Conservation (phyloP, 2,329 filamentous ascomycete species). For the Elsinoe batatas region DNA sequence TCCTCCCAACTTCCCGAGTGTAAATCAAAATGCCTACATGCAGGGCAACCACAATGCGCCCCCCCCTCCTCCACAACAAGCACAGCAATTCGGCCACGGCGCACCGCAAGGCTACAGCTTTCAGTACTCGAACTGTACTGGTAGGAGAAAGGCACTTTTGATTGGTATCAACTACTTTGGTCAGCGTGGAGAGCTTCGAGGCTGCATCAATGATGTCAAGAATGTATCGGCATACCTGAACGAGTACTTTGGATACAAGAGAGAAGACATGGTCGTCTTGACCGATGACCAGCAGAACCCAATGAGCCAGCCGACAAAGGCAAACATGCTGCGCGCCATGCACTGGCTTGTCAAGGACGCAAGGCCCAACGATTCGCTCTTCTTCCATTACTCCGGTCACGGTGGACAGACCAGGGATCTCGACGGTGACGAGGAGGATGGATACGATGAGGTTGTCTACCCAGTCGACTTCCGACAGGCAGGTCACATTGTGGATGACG, state of each 20-base stretch:
- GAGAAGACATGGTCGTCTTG: constrained; percentile 93
- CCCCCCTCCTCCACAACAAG: constrained; percentile 25
- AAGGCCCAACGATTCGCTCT: constrained; percentile 82
- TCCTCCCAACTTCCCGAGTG: constrained; percentile 25
- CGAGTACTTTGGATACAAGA: constrained; percentile 80
- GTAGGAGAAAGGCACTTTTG: constrained; percentile 75
- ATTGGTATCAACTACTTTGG: constrained; percentile 97
- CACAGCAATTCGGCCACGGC: constrained; percentile 65
- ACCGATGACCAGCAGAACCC: constrained; percentile 96
- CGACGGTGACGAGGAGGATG: constrained; percentile 72
- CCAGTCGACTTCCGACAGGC: constrained; percentile 69
- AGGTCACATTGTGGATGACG: constrained; percentile 76
- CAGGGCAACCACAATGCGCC: constrained; percentile 45
- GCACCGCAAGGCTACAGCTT: constrained; percentile 74
- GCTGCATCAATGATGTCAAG: constrained; percentile 95
- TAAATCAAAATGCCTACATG: constrained; percentile 44
- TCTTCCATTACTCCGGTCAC: constrained; percentile 93
- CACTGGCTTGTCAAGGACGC: constrained; percentile 96
- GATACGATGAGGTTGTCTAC: constrained; percentile 76
- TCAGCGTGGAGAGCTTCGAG: constrained; percentile 78
- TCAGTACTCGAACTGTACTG: constrained; percentile 86
- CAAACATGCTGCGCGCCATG: constrained; percentile 91
- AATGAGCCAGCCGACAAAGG: constrained; percentile 93
- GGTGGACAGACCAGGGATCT: constrained; percentile 73
- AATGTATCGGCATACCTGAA: constrained; percentile 92